These are phyloP conservation scores for Cyclotella sp. DNA, from an alignment of 108 stramenopile genomes.

Conservation along the genomic window DNA sequence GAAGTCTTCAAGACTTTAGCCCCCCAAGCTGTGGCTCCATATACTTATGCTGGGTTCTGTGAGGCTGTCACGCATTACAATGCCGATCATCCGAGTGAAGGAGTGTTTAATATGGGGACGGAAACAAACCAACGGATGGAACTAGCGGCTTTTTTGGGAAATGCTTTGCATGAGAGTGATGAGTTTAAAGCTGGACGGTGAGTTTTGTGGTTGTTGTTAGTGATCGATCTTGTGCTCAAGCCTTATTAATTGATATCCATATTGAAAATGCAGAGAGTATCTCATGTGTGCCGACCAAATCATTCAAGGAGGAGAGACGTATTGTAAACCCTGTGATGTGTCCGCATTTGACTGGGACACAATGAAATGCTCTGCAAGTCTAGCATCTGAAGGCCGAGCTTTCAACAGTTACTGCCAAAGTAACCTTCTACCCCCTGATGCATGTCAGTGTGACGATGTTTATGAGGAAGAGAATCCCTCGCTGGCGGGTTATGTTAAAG, in stretches of 20 bases:
- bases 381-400: slow-evolving; percentile 35
- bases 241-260: not conserved
- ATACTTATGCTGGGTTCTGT: slow-evolving; percentile 42
- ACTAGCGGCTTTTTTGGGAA: slow-evolving; percentile 45
- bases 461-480: slow-evolving; percentile 16
- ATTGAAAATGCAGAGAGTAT: slow-evolving; percentile 26
- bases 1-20: slow-evolving; percentile 21
- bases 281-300: slow-evolving; percentile 48
- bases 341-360: slow-evolving; percentile 43
- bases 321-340: slow-evolving; percentile 50
- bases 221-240: not conserved
- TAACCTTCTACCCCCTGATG: slow-evolving; percentile 51
- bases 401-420: slow-evolving; percentile 52
- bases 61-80: slow-evolving; percentile 35
- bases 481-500: slow-evolving; percentile 44
- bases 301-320: slow-evolving; percentile 24
- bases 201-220: not conserved
- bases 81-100: slow-evolving; percentile 26
- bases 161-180: slow-evolving; percentile 43
- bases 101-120: slow-evolving; percentile 31
- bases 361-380: slow-evolving; percentile 23
- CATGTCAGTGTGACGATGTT: slow-evolving; percentile 51
- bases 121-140: slow-evolving; percentile 8
- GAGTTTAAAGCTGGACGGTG: slow-evolving; percentile 36
- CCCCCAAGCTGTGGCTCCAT: slow-evolving; percentile 16